Conservation (phyloP, 2,329 filamentous ascomycete species). For the Mycogone perniciosa region DNA sequence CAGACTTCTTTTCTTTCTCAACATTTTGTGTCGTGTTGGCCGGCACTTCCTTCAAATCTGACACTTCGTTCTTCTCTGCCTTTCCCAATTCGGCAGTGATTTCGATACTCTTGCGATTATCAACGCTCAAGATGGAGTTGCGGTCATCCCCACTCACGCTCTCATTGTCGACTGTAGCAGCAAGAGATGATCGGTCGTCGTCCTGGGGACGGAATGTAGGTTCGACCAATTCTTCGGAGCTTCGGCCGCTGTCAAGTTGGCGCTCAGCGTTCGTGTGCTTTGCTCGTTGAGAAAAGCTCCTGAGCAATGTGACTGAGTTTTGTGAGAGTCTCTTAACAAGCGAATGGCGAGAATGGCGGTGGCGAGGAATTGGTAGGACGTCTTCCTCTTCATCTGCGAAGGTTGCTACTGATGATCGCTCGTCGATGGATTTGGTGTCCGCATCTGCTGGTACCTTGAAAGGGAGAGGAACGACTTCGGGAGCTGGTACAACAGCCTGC, state of each 20-base stretch:
- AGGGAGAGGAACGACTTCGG: conserved; percentile 57
- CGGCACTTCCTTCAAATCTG: not conserved
- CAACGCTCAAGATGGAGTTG: conserved; percentile 20
- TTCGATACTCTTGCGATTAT: conserved; percentile 28
- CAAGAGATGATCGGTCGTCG: conserved; percentile 46
- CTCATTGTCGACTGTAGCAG: conserved; percentile 51
- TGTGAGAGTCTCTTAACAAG: conserved; percentile 44
- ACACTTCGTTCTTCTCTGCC: not conserved
- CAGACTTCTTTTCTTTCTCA: too few species aligned
- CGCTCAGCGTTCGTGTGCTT: conserved; percentile 15
- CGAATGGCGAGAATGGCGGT: conserved; percentile 27
- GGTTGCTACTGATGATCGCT: conserved; percentile 62
- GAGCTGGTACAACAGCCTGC: conserved; percentile 29
- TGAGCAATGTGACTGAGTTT: conserved; percentile 39
- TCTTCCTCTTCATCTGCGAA: conserved; percentile 56
- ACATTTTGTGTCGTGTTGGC: not conserved
- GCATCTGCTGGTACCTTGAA: conserved; percentile 51
- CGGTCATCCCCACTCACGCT: conserved; percentile 37
- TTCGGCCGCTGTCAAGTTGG: conserved; percentile 27
- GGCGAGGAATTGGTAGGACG: conserved; percentile 16
- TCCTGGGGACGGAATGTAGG: conserved; percentile 27
- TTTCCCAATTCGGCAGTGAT: conserved; percentile 34
- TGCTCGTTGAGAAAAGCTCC: conserved; percentile 35
- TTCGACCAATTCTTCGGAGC: conserved; percentile 42
- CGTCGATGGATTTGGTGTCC: conserved; percentile 35